These are phyloP conservation scores for Rheum nobile DNA, from an alignment of 148 eudicot genomes.

Conservation along the genomic window DNA sequence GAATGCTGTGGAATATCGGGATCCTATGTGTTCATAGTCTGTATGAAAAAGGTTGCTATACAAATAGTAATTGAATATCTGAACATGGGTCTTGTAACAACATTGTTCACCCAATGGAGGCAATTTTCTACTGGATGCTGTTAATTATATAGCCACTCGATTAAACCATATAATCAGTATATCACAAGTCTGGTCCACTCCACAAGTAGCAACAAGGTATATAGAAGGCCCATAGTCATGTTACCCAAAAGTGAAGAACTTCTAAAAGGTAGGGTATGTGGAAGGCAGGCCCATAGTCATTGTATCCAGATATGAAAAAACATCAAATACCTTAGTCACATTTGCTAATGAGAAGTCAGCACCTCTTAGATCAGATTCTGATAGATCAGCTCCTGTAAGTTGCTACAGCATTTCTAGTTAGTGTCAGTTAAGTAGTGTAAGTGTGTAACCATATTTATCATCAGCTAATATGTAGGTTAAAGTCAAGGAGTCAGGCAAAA, in stretches of 20 bases:
- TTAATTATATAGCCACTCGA: background rate
- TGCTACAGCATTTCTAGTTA: background rate
- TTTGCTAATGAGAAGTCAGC: constrained; percentile 92
- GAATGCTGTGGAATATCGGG: background rate
- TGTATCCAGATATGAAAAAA: background rate
- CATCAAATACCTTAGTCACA: constrained; percentile 55
- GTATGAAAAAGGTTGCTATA: background rate
- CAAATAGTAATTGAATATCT: background rate
- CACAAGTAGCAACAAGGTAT: background rate
- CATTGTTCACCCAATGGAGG: background rate
- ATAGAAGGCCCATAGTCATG: too few species aligned
- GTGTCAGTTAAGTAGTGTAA: background rate
- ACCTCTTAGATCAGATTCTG: constrained; percentile 88
- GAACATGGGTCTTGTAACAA: background rate
- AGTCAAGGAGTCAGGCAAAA: background rate
- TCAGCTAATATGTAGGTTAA: background rate
- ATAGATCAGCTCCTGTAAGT: constrained; percentile 84
- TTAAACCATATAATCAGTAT: too few species aligned
- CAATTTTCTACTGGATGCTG: background rate
- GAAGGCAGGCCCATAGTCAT: too few species aligned
- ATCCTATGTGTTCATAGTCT: background rate
- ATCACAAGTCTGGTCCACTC: background rate
- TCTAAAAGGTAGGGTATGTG: too few species aligned
- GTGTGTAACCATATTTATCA: background rate
- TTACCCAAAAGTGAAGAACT: too few species aligned